Percentiles rank a stretch among this genome's conserved stretches.
Conservation (phyloP, 352 stramenopile species). For the Saprolegnia diclina region DNA sequence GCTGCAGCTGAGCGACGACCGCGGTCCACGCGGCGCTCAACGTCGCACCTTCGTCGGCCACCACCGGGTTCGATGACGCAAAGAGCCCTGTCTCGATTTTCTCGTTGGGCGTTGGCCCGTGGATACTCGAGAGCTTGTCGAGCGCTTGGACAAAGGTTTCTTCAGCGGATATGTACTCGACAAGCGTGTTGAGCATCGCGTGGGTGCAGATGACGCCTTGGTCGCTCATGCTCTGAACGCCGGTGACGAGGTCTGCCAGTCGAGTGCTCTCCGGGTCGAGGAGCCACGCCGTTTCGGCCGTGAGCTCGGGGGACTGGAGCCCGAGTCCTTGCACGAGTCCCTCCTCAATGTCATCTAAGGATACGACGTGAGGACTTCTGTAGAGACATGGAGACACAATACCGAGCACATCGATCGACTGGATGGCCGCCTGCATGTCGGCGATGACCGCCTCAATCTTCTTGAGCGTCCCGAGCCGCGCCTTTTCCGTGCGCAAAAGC, state of each 20-base stretch:
- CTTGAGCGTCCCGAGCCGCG: slow-evolving; percentile 45
- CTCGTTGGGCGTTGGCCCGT: background rate
- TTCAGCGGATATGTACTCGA: slow-evolving; percentile 20
- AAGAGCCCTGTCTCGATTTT: background rate
- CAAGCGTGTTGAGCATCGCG: slow-evolving; percentile 10
- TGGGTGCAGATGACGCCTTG: slow-evolving; percentile 28
- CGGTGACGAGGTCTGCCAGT: background rate
- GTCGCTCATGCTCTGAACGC: slow-evolving; percentile 52
- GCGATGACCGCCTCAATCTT: slow-evolving; percentile 41
- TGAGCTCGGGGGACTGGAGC: background rate
- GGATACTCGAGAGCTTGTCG: background rate
- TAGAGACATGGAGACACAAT: slow-evolving; percentile 16
- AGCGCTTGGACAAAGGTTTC: slow-evolving; percentile 14
- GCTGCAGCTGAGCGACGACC: slow-evolving; percentile 13
- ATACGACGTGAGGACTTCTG: background rate
- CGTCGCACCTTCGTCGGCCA: slow-evolving; percentile 5
- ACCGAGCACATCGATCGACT: slow-evolving; percentile 65
- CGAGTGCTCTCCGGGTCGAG: background rate
- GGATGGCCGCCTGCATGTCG: slow-evolving; percentile 44
- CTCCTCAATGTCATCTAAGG: slow-evolving; percentile 64
- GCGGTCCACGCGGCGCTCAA: background rate
- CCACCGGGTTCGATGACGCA: background rate
- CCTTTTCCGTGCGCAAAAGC: slow-evolving; percentile 57
- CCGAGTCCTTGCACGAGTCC: slow-evolving; percentile 36
- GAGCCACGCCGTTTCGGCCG: background rate